Evolutionary conservation across 495 filamentous ascomycete species (phyloP).

Genomic region (Hypoxylon fragiforme): DNA sequence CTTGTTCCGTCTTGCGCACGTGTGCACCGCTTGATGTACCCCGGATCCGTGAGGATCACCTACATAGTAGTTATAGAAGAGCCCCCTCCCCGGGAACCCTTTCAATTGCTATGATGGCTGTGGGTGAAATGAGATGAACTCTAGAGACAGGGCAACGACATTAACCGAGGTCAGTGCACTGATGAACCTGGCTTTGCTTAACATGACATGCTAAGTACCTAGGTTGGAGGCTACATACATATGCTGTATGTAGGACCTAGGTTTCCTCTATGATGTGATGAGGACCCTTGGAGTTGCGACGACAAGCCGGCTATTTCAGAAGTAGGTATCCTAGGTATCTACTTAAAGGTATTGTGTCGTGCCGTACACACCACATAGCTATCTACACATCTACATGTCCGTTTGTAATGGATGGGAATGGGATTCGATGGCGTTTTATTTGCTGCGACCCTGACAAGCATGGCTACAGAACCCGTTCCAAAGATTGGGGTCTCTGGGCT

Average conservation of each 20-base stretch:
- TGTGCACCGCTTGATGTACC: conserved; percentile 30
- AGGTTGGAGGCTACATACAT: too few relatives aligned
- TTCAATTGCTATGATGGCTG: conserved; percentile 3
- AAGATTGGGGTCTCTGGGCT: conserved; percentile 12
- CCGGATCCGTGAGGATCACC: conserved; percentile 17
- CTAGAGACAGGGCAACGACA: too few relatives aligned
- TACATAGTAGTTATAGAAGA: conserved; percentile 5
- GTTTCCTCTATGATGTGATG: not conserved
- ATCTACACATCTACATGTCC: too few relatives aligned
- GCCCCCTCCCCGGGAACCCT: not conserved
- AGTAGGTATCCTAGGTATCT: too few relatives aligned
- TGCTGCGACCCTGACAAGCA: conserved; percentile 15
- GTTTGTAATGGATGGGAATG: not conserved
- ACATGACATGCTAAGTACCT: not conserved
- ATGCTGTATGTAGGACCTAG: too few relatives aligned
- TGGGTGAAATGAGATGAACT: conserved; percentile 14
- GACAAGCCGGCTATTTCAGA: conserved; percentile 24
- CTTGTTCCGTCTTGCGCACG: conserved; percentile 29
- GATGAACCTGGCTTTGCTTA: conserved; percentile 4
- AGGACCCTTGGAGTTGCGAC: conserved; percentile 20
- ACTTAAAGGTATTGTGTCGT: too few relatives aligned
- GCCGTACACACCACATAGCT: too few relatives aligned
- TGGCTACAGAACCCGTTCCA: conserved; percentile 14
- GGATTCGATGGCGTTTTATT: not conserved
- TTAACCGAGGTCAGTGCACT: conserved; percentile 18